Evolutionary conservation across 176 grass and related monocot species (phyloP).

Genomic region (Oryza coarctata): DNA sequence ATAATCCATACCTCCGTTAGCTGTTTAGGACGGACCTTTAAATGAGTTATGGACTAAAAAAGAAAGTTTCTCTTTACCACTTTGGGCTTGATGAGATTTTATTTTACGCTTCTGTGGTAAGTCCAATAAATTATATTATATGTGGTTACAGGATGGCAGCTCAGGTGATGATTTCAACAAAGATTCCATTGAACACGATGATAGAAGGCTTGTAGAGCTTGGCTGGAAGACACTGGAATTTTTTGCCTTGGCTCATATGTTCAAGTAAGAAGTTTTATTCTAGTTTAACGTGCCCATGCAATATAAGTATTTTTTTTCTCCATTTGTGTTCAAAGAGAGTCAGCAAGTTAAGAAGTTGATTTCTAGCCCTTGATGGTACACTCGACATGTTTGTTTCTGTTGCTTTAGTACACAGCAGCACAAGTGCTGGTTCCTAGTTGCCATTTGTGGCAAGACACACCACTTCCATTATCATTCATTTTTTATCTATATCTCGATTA

Average conservation of each 20-base stretch:
- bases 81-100: conserved; percentile 1
- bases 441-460: not conserved
- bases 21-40: too few species aligned
- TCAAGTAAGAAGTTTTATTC: conserved; percentile 50
- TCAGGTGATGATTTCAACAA: conserved; percentile 82
- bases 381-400: not conserved
- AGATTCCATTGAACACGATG: conserved; percentile 86
- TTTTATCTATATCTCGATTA: not conserved
- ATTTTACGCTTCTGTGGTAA: conserved; percentile 4
- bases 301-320: conserved; percentile 25
- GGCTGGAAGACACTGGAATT: conserved; percentile 90
- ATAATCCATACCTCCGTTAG: too few species aligned
- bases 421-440: not conserved
- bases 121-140: conserved; percentile 21
- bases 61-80: not conserved
- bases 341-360: not conserved
- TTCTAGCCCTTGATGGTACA: not conserved
- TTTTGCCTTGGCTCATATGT: conserved; percentile 90
- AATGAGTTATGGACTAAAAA: conserved; percentile 15
- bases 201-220: conserved; percentile 81
- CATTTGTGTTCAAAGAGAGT: not conserved
- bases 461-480: not conserved
- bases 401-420: not conserved
- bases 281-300: conserved; percentile 6
- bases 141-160: conserved; percentile 60